phyloP scores from a whole-genome alignment of 768 basidiomycete species.

The Candolleomyces efflorescens region DNA sequence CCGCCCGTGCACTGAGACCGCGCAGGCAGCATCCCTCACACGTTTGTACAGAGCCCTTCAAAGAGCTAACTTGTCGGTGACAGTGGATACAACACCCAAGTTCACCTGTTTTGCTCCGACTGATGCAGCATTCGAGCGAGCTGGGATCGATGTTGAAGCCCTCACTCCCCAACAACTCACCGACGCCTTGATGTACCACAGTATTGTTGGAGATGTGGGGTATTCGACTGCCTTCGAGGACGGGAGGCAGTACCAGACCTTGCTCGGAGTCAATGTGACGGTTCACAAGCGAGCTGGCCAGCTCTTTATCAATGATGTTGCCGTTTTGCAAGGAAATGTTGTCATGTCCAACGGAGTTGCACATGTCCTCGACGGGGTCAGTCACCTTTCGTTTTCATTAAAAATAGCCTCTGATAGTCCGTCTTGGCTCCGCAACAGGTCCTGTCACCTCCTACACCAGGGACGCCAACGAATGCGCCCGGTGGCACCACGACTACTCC shows the following conservation, averaged over 20 bases:
- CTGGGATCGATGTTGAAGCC: conserved; percentile 1
- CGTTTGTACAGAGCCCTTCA: background rate
- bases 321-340: conserved; percentile 2
- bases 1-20: background rate
- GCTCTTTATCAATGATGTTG: conserved; percentile 5
- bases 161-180: background rate
- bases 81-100: background rate
- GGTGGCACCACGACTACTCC: too few relatives aligned
- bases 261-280: background rate
- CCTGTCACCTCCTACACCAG: too few relatives aligned
- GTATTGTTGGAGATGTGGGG: conserved; percentile 3
- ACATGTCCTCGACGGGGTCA: conserved; percentile 2
- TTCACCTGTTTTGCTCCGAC: conserved; percentile 5
- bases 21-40: background rate
- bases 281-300: background rate
- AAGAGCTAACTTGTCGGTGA: background rate
- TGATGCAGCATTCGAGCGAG: background rate
- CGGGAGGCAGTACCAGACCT: conserved; percentile 4
- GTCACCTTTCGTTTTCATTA: background rate
- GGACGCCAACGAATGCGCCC: too few relatives aligned
- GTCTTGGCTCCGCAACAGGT: too few relatives aligned
- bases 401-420: too few relatives aligned
- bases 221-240: conserved; percentile 6
- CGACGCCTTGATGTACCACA: conserved; percentile 4
- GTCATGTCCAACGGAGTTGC: conserved; percentile 7